Evolutionary conservation across 2,329 filamentous ascomycete genomes (phyloP), one percentile per base, ranked within the genome.

Genomic region (Phoma sp.): DNA sequence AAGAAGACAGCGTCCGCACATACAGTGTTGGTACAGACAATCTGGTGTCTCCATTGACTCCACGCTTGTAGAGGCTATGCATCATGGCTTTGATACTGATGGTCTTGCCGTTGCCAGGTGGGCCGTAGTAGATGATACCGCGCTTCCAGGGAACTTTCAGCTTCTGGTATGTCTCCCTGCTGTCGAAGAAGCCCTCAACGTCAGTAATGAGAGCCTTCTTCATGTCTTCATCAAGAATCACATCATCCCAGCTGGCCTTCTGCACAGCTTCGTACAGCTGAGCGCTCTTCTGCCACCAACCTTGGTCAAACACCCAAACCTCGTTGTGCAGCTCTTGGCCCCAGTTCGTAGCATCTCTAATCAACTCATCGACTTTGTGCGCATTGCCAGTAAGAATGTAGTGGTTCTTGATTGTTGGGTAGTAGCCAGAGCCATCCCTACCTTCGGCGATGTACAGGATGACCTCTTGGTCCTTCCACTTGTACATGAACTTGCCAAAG

Each of bases 71-170:
- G 0, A 90, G 78, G 53, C 79, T 81, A 62, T 88, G 81, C 85
- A 90, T 89, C 64, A 86, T 84, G 0, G 87, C 87, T 73, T 89
- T 89, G 75, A 89, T 86, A 28, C 82, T 85, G 61, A 89, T 87
- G 0, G 87, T 90, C 75, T 90, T 90, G 42, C 71, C 87, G 54
- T 89, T 90, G 11, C 82, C 82, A 1, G 82, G 85, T 0, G 86
- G 84, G 0, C 86, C 87, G 57, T 89, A 82, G 66, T 87, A 89
- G 53, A 90, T 89, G 37, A 89, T 75, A 0, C 87, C 87, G 39
- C 87, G 77, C 78, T 91, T 90, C 87, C 88, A 91, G 0, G 88
- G 87, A 4, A 90, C 86, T 56, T 81, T 80, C 36, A 90, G 78
- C 40, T 81, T 76, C 4, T 77, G 67, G 65, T 90, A 91, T 2